Percentiles rank a stretch among this genome's conserved stretches.
Conservation (phyloP, 352 stramenopile species). For the Phytophthora ohioensis region DNA sequence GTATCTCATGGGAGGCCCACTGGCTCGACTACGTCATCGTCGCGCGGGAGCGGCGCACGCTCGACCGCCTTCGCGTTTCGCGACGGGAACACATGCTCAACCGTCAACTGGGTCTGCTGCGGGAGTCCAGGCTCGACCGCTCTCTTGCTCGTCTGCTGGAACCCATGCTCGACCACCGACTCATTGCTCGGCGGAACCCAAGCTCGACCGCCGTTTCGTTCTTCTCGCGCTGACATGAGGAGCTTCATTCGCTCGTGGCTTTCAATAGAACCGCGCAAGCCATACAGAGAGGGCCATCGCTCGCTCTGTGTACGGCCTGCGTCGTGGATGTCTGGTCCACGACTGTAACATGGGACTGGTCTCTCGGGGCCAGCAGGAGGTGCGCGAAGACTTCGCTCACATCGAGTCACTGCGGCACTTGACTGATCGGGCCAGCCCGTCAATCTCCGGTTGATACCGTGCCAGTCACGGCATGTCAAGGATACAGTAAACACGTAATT, state of each 20-base stretch:
- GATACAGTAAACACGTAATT: conserved; percentile 43
- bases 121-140: neutral
- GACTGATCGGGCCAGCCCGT: conserved; percentile 11
- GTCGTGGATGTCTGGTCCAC: conserved; percentile 11
- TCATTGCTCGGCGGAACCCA: neutral
- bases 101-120: no score
- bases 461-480: conserved; percentile 31
- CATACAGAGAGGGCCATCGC: conserved; percentile 23
- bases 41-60: no score
- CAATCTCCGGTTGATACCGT: conserved; percentile 14
- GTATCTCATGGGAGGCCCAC: neutral
- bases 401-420: conserved; percentile 17
- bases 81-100: no score
- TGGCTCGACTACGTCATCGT: neutral
- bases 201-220: neutral
- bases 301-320: conserved; percentile 8
- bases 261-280: conserved; percentile 4
- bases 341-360: conserved; percentile 24
- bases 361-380: conserved; percentile 10
- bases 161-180: neutral
- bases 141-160: neutral
- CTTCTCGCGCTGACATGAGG: neutral
- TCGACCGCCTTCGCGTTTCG: no score
- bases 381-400: conserved; percentile 28
- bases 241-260: neutral